These are phyloP conservation scores for Teratosphaeria destructans DNA, from an alignment of 2,329 filamentous ascomycete species.

Conservation along the genomic window DNA sequence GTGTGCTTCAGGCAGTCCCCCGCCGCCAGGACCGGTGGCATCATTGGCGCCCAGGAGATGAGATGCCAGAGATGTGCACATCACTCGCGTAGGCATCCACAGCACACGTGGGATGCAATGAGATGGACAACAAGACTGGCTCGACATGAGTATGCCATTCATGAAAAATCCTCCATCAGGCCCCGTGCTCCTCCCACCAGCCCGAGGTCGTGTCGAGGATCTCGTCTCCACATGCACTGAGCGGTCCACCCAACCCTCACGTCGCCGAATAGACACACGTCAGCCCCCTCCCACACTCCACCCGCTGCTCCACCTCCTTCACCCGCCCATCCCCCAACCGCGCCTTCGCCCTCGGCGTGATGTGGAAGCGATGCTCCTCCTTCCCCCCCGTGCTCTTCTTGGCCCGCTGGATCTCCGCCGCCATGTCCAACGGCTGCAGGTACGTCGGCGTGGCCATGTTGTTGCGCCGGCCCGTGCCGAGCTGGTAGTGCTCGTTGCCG, in stretches of 20 bases:
- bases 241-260: neutral
- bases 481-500: slow-evolving; percentile 85
- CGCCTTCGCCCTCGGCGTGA: slow-evolving; percentile 66
- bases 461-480: slow-evolving; percentile 80
- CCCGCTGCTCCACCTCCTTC: slow-evolving; percentile 70
- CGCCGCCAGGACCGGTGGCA: too few species aligned
- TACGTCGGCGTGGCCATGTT: slow-evolving; percentile 69
- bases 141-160: too few species aligned
- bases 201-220: too few species aligned
- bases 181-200: too few species aligned
- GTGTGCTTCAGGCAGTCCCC: too few species aligned
- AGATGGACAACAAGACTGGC: too few species aligned
- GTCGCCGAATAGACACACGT: slow-evolving; percentile 67
- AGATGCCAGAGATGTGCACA: too few species aligned
- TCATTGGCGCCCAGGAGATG: too few species aligned
- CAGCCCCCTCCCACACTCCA: slow-evolving; percentile 75
- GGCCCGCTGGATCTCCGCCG: slow-evolving; percentile 50
- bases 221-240: too few species aligned
- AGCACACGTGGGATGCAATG: too few species aligned
- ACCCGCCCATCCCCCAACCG: slow-evolving; percentile 55
- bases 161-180: too few species aligned
- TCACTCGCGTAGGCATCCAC: too few species aligned
- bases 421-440: slow-evolving; percentile 63
- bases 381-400: slow-evolving; percentile 47
- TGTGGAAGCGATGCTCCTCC: slow-evolving; percentile 65